Percentiles rank a stretch among this genome's conserved stretches.
These are phyloP conservation scores for Mortierella polycephala DNA, from an alignment of 371 early-diverging fungal species.

Conservation along the genomic window DNA sequence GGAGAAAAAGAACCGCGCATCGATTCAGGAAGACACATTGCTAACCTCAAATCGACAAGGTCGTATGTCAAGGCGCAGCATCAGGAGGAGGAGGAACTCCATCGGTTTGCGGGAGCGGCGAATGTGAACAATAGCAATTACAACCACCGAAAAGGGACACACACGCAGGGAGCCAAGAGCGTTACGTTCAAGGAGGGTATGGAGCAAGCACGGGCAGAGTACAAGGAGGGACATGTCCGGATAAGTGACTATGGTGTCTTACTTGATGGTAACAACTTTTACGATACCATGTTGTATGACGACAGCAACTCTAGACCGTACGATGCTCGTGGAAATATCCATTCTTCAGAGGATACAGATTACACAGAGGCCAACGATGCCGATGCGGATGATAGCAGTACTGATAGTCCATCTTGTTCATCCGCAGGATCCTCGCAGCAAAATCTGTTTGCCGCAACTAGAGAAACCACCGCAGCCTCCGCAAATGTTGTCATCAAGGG, in stretches of 20 bases:
- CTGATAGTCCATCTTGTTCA: not conserved
- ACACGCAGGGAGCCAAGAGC: too few relatives aligned
- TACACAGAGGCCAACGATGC: conserved; percentile 23
- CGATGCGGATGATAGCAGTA: conserved; percentile 26
- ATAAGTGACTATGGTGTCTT: not conserved
- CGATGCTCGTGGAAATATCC: not conserved
- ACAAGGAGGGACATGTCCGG: not conserved
- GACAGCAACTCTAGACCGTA: not conserved
- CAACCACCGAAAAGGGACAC: too few relatives aligned
- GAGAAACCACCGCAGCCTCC: too few relatives aligned
- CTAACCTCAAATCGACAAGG: conserved; percentile 2
- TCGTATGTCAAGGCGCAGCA: conserved; percentile 25
- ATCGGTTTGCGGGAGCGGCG: conserved; percentile 4
- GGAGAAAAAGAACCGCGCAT: not conserved
- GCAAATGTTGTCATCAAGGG: not conserved
- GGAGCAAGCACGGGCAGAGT: too few relatives aligned
- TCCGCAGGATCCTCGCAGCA: too few relatives aligned
- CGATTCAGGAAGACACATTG: not conserved
- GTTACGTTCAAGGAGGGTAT: not conserved
- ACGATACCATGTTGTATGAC: conserved; percentile 1
- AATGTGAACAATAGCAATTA: too few relatives aligned
- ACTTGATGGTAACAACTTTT: not conserved
- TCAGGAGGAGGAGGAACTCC: conserved; percentile 23
- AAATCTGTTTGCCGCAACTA: too few relatives aligned
- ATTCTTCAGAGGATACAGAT: not conserved